Base-by-base conservation (phyloP, 768 basidiomycete species). In the Nidula microcarpa region DNA sequence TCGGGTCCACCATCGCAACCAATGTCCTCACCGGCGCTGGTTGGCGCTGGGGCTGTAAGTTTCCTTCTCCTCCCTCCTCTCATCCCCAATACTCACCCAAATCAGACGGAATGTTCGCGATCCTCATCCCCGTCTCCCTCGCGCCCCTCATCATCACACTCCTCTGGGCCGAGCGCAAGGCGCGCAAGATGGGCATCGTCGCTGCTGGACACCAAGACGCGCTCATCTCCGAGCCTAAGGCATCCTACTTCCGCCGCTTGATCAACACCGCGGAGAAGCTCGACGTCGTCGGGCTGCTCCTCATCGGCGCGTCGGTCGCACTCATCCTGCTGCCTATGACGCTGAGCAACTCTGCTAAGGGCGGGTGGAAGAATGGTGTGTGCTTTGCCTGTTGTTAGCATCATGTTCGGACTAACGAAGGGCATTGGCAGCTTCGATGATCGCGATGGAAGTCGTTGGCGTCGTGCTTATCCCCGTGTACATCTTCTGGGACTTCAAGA, bases 11-110 rank as follows among this genome's bases (percentile, higher is more conserved):
- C 59, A 76, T 87, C 47, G 73, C 81, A n/a, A 61, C 80, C 6
- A 68, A 68, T 54, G 68, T 79, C 35, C 52, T 77, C 41, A 56
- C 60, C 10, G 60, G 65, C 30, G 67, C 70, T 18, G 79, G 80
- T 6, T 87, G 86, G 86, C 67, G 86, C 64, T 86, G 86, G 86
- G 86, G 86, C 33, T 87, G 82, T 82, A 61, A 45, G 82, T 78
- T 47, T 54, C 47, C 13, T 51, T 47, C 39, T 43, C 34, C 39
- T 43, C 34, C 13, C 43, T 41, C 34, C 7, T 33, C 47, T 55
- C 43, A 13, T 18, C 13, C 18, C 17, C 17, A 23, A 43, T 44
- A 32, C 10, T 45, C 44, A 23, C 36, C 30, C 18, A 23, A 43
- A 30, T 53, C 47, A 81, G 79, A 82, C 53, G 78, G 74, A 18